Percentiles rank a stretch among this genome's conserved stretches.
phyloP scores from a whole-genome alignment of 208 protist species.

The Wallacemonas sp. region DNA sequence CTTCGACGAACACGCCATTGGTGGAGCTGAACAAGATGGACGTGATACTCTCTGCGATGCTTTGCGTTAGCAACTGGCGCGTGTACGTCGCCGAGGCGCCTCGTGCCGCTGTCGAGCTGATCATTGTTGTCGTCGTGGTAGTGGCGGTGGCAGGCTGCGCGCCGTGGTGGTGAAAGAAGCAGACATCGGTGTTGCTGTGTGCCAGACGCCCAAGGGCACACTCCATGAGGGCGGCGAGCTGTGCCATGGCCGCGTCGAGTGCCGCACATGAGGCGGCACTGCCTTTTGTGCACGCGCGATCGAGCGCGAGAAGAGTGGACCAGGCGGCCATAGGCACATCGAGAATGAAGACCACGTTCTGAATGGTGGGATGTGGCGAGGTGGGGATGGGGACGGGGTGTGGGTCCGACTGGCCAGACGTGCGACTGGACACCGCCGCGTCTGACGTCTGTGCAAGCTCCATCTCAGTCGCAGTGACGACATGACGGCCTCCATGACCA shows the following conservation, averaged over 20 bases:
- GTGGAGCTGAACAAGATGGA: slow-evolving; percentile 53
- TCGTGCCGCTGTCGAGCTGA: no score
- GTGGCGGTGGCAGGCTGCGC: no score
- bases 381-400: neutral
- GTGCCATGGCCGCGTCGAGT: slow-evolving; percentile 10
- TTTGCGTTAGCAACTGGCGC: slow-evolving; percentile 35
- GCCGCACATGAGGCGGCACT: neutral
- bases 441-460: no score
- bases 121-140: no score
- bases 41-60: slow-evolving; percentile 67
- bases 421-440: no score
- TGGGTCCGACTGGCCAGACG: no score
- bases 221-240: slow-evolving; percentile 42
- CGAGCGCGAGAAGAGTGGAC: neutral
- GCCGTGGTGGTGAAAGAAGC: slow-evolving; percentile 25
- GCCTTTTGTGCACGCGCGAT: no score
- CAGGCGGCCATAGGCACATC: slow-evolving; percentile 30
- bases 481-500: no score
- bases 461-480: no score
- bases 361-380: slow-evolving; percentile 3
- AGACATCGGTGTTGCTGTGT: slow-evolving; percentile 51
- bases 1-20: slow-evolving; percentile 44
- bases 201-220: slow-evolving; percentile 43
- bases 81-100: neutral
- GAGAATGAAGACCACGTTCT: slow-evolving; percentile 37